phyloP scores from a whole-genome alignment of 805 yeast genomes.

The Candida sakaeoensis region DNA sequence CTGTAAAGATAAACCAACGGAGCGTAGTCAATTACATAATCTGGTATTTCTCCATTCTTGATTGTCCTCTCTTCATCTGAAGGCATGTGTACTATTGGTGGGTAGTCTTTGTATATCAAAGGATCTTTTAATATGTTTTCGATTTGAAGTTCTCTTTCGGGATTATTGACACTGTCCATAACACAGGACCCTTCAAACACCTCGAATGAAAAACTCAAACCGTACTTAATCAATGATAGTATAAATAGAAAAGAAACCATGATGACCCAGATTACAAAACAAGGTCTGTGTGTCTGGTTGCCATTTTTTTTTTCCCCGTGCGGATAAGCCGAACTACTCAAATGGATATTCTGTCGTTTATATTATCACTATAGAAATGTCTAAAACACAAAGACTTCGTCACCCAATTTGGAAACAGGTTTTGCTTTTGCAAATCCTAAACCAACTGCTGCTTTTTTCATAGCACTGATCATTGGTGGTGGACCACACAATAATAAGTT shows the following conservation, averaged over 20 bases:
- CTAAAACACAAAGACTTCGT: slow-evolving; percentile 83
- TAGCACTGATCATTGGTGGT: slow-evolving; percentile 83
- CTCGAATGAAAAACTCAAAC: background rate
- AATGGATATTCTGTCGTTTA: background rate
- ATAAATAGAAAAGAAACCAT: background rate
- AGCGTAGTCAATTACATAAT: slow-evolving; percentile 57
- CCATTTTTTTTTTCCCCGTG: background rate
- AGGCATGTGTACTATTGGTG: slow-evolving; percentile 38
- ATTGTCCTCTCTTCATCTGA: slow-evolving; percentile 33
- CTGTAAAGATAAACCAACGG: slow-evolving; percentile 85
- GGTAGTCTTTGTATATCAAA: slow-evolving; percentile 19
- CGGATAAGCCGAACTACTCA: no score
- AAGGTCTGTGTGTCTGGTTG: no score
- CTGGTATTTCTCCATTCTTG: slow-evolving; percentile 56
- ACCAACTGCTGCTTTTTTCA: slow-evolving; percentile 71
- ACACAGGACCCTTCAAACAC: slow-evolving; percentile 5
- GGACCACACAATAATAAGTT: slow-evolving; percentile 91
- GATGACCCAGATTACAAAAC: no score
- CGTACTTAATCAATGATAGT: background rate
- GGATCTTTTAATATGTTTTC: slow-evolving; percentile 9
- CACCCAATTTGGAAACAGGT: slow-evolving; percentile 86
- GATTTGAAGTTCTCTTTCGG: slow-evolving; percentile 9
- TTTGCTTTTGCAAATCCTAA: slow-evolving; percentile 82
- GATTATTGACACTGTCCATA: slow-evolving; percentile 8
- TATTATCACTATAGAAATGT: background rate